These are phyloP conservation scores for Camelina laxa DNA, from an alignment of 345 rosid genomes.

Conservation along the genomic window DNA sequence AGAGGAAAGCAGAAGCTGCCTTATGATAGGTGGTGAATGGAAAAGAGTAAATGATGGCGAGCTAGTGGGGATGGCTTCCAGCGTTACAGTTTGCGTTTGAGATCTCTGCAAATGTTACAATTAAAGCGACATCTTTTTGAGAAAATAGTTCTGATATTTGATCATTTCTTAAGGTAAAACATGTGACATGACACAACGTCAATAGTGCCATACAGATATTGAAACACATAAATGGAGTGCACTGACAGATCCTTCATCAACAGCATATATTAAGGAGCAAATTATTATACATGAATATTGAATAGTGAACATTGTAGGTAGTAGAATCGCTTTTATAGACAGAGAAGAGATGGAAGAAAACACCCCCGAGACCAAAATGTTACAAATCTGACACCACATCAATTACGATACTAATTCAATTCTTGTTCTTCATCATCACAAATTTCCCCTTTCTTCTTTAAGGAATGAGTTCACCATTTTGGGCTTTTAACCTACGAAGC, in stretches of 20 bases:
- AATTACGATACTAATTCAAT: slow-evolving; percentile 11
- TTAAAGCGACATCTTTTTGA: background rate
- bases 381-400: slow-evolving; percentile 41
- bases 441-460: slow-evolving; percentile 35
- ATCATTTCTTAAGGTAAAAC: background rate
- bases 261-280: background rate
- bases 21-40: slow-evolving; percentile 64
- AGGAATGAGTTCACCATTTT: slow-evolving; percentile 35
- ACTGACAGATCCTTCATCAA: background rate
- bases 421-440: slow-evolving; percentile 32
- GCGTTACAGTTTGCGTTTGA: slow-evolving; percentile 52
- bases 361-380: slow-evolving; percentile 32
- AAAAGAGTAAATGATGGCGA: slow-evolving; percentile 55
- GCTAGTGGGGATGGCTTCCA: slow-evolving; percentile 50
- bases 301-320: background rate
- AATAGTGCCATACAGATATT: background rate
- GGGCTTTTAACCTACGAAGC: slow-evolving; percentile 36
- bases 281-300: slow-evolving; percentile 40
- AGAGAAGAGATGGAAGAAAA: slow-evolving; percentile 19
- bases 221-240: background rate
- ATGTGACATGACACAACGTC: background rate
- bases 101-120: background rate
- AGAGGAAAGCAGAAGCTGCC: slow-evolving; percentile 46
- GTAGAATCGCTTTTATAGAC: slow-evolving; percentile 32
- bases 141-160: slow-evolving; percentile 4